These are phyloP conservation scores for Mortierella sp. DNA, from an alignment of 371 early-diverging fungal species.

Conservation along the genomic window DNA sequence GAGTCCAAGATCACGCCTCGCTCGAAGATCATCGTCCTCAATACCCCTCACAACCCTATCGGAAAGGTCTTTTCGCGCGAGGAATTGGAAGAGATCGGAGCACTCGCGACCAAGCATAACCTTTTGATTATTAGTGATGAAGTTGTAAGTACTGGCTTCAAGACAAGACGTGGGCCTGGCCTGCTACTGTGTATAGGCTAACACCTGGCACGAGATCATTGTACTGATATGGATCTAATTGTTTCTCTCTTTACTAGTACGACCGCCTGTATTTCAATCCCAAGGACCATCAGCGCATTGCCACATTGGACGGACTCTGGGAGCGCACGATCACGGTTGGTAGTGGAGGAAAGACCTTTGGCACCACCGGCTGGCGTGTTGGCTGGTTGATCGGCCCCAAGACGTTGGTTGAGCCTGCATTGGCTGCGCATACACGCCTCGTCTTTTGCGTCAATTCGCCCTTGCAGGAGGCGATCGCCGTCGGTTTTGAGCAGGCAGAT, in stretches of 20 bases:
- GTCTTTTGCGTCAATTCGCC: slow-evolving; percentile 93
- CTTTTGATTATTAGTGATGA: slow-evolving; percentile 93
- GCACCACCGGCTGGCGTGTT: slow-evolving; percentile 97
- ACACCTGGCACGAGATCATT: too few relatives aligned
- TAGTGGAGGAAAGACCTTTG: slow-evolving; percentile 95
- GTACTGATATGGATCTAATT: too few relatives aligned
- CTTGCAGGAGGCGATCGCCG: slow-evolving; percentile 91
- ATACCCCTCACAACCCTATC: slow-evolving; percentile 97
- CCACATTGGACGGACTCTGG: slow-evolving; percentile 87
- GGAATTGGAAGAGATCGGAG: slow-evolving; percentile 85
- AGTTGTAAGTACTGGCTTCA: slow-evolving; percentile 75
- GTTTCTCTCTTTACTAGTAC: slow-evolving; percentile 63
- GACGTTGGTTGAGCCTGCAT: slow-evolving; percentile 76
- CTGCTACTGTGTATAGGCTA: too few relatives aligned
- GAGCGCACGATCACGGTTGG: slow-evolving; percentile 94
- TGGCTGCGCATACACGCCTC: slow-evolving; percentile 91
- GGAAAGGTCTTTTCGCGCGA: slow-evolving; percentile 87
- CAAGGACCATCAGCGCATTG: slow-evolving; percentile 78
- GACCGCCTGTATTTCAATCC: slow-evolving; percentile 90
- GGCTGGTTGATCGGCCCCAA: slow-evolving; percentile 94
- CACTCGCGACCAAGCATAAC: slow-evolving; percentile 84
- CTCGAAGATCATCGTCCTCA: slow-evolving; percentile 92
- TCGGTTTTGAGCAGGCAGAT: slow-evolving; percentile 76
- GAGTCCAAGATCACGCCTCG: slow-evolving; percentile 78
- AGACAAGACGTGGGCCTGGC: too few relatives aligned